These are phyloP conservation scores for Mallotus japonicus DNA, from an alignment of 441 rosid species.

Conservation along the genomic window DNA sequence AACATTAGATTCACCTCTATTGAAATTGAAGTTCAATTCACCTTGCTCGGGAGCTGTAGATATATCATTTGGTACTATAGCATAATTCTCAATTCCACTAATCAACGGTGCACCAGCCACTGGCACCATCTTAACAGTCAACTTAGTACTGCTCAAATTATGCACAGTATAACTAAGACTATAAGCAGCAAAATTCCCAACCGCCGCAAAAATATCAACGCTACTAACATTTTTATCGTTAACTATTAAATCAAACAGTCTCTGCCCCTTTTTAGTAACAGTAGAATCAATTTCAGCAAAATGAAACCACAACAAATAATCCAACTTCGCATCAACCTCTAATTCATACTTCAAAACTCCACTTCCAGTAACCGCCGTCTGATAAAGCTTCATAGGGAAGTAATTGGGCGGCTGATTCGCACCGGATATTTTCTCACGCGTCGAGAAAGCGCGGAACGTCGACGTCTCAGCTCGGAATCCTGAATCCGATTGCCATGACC, in stretches of 20 bases:
- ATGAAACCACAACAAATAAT: constrained; percentile 93
- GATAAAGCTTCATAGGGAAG: constrained; percentile 90
- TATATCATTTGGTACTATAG: constrained; percentile 78
- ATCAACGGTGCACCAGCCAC: constrained; percentile 63
- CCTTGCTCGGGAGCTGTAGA: constrained; percentile 85
- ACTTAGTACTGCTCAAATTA: constrained; percentile 58
- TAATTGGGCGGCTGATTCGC: constrained; percentile 68
- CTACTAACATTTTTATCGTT: constrained; percentile 65
- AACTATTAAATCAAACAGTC: constrained; percentile 77
- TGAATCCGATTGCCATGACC: constrained; percentile 85
- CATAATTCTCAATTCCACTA: constrained; percentile 89
- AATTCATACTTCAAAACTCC: constrained; percentile 59
- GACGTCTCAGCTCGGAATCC: constrained; percentile 31
- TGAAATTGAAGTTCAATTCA: constrained; percentile 3
- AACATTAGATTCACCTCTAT: not conserved
- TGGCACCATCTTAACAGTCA: constrained; percentile 61
- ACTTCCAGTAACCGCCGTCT: constrained; percentile 53
- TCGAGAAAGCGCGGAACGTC: constrained; percentile 36
- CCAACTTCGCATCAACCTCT: constrained; percentile 79
- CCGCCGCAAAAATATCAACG: constrained; percentile 61
- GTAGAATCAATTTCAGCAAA: constrained; percentile 85
- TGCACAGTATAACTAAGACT: constrained; percentile 50
- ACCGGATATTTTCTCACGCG: constrained; percentile 43
- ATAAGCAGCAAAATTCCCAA: constrained; percentile 69
- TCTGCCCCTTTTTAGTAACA: constrained; percentile 55